A percentile compares a stretch with the other conserved stretches of the same genome.
Conservation (phyloP, 805 yeast species). For the Cyberlindnera sargentensis region DNA sequence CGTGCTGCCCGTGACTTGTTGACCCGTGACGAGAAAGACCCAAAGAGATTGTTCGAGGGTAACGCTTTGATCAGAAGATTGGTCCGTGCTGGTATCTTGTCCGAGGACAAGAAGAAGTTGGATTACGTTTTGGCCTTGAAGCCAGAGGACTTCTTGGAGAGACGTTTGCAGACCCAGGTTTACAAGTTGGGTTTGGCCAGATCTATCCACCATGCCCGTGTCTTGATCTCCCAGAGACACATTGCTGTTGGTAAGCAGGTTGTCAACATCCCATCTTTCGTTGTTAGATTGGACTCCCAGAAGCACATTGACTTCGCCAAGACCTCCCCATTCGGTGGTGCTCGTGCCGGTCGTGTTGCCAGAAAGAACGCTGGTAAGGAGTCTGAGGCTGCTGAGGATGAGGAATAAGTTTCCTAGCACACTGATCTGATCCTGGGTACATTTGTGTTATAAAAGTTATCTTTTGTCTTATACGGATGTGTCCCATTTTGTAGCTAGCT, state of each 20-base stretch:
- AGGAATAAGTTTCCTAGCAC: constrained; percentile 42
- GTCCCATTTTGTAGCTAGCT: no score
- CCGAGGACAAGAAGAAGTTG: constrained; percentile 99
- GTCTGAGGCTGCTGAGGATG: constrained; percentile 67
- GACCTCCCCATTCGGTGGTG: constrained; percentile 99
- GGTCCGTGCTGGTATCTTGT: constrained; percentile 97
- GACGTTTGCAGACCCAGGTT: constrained; percentile 99
- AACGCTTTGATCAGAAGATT: constrained; percentile 99
- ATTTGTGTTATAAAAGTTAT: constrained; percentile 6
- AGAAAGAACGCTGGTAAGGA: constrained; percentile 53
- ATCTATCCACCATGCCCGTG: constrained; percentile 99
- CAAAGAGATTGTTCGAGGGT: constrained; percentile 99
- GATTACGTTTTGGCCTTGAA: constrained; percentile 99
- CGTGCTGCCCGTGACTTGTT: constrained; percentile 99
- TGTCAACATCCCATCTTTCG: constrained; percentile 97
- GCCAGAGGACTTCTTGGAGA: constrained; percentile 98
- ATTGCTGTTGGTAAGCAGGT: constrained; percentile 99
- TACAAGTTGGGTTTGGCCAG: constrained; percentile 99
- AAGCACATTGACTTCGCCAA: constrained; percentile 99
- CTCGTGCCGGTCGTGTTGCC: constrained; percentile 99
- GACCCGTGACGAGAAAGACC: constrained; percentile 99
- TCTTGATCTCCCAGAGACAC: constrained; percentile 97
- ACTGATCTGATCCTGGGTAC: not conserved
- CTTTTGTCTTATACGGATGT: not conserved
- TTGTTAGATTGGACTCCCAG: constrained; percentile 99